Base-by-base conservation (phyloP, 192 early-diverging fungal genomes). In the Backusella tarrabulga region DNA sequence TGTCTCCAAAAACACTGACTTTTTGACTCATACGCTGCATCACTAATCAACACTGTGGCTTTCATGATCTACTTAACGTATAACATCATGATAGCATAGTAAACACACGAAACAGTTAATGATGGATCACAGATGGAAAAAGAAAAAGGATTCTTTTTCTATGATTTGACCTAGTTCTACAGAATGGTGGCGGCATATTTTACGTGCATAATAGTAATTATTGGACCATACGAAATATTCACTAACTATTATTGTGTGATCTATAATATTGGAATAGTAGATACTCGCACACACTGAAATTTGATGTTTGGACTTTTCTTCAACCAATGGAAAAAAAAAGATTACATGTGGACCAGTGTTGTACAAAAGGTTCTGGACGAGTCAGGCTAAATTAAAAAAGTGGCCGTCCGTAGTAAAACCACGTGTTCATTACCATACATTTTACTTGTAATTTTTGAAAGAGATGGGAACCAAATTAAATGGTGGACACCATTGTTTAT, bases 371-470 rank as follows among this genome's bases (percentile, higher is more conserved):
- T 63, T 23, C 14, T 63, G 23, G 12, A 63, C 56, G 11, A 63
- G 56, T 63, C 46, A 63, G 56, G 56, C 56, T 63, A 63, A 63
- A 63, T 63, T 63, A 63, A 63, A 63, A 63, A 63, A 63, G n/a
- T 23, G 26, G 21, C 56, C 56, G 26, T 29, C 26, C 56, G 21
- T 63, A 63, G 56, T 63, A 63, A 63, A 63, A 63, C 56, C 56
- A 63, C 56, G 56, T 63, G 56, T 14, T 26, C 21, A 14, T 12
- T 63, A 63, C 23, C 8, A 29, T 29, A 29, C 56, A 63, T 63
- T 63, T 29, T 63, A 63, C 56, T 26, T 63, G 56, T 32, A 29
- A 4, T 26, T 63, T 63, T 29, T 63, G 56, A 63, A 56, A 14
- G 56, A 63, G 56, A 14, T 63, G 56, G 56, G 56, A 63, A 63